Base-by-base conservation (phyloP, 345 rosid species). In the Trapa bicornis region DNA sequence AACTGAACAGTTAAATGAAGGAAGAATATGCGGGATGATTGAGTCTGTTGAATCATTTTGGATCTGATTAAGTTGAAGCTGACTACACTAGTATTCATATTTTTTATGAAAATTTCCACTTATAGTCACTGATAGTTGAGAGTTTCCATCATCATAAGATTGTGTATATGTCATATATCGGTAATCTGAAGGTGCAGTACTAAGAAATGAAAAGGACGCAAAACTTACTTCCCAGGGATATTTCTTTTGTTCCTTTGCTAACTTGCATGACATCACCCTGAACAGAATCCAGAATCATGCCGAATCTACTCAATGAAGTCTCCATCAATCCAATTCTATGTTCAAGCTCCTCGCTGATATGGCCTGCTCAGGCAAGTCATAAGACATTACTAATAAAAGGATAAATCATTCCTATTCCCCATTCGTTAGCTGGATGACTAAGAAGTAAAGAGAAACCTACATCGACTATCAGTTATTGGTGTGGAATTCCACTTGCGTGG, bases 221-320 rank as follows among this genome's bases (percentile, higher is more conserved):
- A 52, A 38, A 77, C 90, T 82, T 73, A 91, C 97, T 79, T 76
- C 84, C 96, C 37, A 87, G 70, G 56, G 78, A 73, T 36, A 81
- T 74, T 81, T 95, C 85, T 77, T 86, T 94, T 67, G 89, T 83
- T 82, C 96, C 92, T 77, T 77, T 85, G 71, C 81, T 86, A 67
- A 81, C 82, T 81, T 91, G 97, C 84, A 91, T 83, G 70, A 95
- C 73, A 79, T 95, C 90, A 68, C 80, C 82, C 82, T 91, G 92
- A 72, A 89, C 75, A 61, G 97, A 86, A 76, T 84, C 96, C 75
- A 94, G 69, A 75, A 86, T 83, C 84, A 85, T 89, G 50, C 87
- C 87, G 71, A 84, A 77, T 82, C 86, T 89, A 78, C 74, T 95
- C 58, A 89, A 64, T 64, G 93, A 87, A 75, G 90, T 84, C 76